Evolutionary conservation across 805 yeast genomes (phyloP).

Genomic region (Blastobotrys robertii): DNA sequence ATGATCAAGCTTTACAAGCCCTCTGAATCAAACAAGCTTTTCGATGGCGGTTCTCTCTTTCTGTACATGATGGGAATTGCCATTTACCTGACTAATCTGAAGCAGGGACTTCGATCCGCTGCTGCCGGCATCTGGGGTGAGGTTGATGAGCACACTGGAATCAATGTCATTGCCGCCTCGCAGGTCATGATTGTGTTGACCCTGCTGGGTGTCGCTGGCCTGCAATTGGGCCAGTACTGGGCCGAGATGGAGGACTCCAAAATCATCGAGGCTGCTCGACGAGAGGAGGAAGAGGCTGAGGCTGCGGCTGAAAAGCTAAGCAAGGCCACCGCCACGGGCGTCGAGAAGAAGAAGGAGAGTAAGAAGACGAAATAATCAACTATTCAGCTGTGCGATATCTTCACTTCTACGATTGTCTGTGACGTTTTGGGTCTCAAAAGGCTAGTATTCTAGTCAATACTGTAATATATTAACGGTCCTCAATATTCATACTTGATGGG

Average conservation of each 20-base stretch:
- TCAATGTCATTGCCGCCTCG: conserved; percentile 87
- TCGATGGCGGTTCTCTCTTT: conserved; percentile 83
- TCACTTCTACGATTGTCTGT: neutral
- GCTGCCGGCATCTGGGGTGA: conserved; percentile 84
- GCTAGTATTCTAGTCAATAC: no score
- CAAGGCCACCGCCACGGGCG: conserved; percentile 4
- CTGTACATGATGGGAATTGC: conserved; percentile 62
- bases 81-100: conserved; percentile 76
- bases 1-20: conserved; percentile 79
- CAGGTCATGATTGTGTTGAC: conserved; percentile 64
- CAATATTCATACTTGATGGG: no score
- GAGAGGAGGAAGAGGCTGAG: conserved; percentile 15
- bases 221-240: conserved; percentile 85
- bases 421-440: no score
- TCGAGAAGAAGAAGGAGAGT: conserved; percentile 5
- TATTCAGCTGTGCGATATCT: neutral
- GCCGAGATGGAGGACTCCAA: conserved; percentile 49
- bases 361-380: conserved; percentile 10
- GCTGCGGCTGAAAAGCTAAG: conserved; percentile 6
- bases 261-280: conserved; percentile 11
- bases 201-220: conserved; percentile 65
- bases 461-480: no score
- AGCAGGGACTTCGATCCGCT: conserved; percentile 67
- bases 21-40: conserved; percentile 69
- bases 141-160: conserved; percentile 73